Base-by-base conservation (phyloP, 2,329 filamentous ascomycete genomes). In the Aspergillus sp. region DNA sequence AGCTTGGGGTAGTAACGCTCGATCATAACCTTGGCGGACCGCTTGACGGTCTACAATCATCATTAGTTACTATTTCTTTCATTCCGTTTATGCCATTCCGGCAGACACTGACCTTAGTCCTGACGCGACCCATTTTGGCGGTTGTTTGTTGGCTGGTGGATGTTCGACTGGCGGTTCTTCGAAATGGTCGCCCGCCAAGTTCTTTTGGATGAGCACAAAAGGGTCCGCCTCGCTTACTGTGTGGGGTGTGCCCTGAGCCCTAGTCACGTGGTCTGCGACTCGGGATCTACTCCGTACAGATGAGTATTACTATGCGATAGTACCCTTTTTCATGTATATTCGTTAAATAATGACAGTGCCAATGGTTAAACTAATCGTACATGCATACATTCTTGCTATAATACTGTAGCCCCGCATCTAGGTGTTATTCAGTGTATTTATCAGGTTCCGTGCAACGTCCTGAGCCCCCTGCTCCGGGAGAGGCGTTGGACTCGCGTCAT, bases 1-100 rank as follows among this genome's bases (percentile, higher is more conserved):
- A 98, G 82, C 78, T 88, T 89, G 71, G 93, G 93, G 79, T 94
- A 94, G 81, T 93, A 94, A 62, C 86, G 83, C 86, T 96, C 90
- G 77, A 98, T 97, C 80, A 97, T 91, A 82, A 96, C 89, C 87
- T 98, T 98, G 79, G 93, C 90, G 81, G 83, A 85, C 75, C 84
- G 83, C 78, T 86, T 86, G 68, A 86, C 82, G 63, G 81, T 85
- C 79, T 39, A 39, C 27, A 5, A 9, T 39, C 19, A 19, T 19
- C 19, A 19, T 19, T 19, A 19, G 2, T 19, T 19, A 19, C 19
- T 19, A 19, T 19, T 19, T 19, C 19, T 19, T 19, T 19, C 19
- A 19, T 19, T 19, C 19, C 19, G 19, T 19, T 28, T 28, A 10
- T 12, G 26, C 4, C 4, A 19, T 39, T 8, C 12, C 9, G 5